Conservation (phyloP, 441 rosid genomes). For the Codiaeum variegatum region DNA sequence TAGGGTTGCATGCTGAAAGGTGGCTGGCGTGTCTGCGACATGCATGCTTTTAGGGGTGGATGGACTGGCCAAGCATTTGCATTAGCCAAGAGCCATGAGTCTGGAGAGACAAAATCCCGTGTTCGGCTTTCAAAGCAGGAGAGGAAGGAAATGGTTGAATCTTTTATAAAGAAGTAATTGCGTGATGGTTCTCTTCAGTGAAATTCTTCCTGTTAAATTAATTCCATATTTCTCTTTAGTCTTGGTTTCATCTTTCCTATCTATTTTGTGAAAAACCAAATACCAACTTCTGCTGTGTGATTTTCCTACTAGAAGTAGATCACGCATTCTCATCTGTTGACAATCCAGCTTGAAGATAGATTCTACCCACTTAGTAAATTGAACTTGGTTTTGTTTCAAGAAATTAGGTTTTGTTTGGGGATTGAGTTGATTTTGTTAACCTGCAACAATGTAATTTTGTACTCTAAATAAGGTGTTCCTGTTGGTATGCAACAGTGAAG, state of each 20-base stretch:
- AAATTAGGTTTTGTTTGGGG: background rate
- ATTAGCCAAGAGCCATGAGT: conserved; percentile 62
- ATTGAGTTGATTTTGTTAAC: background rate
- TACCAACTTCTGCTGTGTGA: background rate
- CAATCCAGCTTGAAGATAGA: background rate
- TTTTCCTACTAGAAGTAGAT: conserved; percentile 4
- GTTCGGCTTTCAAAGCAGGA: conserved; percentile 86
- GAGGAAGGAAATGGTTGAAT: conserved; percentile 74
- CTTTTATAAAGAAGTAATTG: conserved; percentile 75
- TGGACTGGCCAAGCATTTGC: conserved; percentile 77
- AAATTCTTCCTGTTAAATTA: conserved; percentile 3
- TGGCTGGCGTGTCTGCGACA: conserved; percentile 27
- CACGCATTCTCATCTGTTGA: background rate
- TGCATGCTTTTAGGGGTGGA: conserved; percentile 69
- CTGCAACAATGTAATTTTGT: background rate
- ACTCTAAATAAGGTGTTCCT: background rate
- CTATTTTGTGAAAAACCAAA: background rate
- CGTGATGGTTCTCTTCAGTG: conserved; percentile 11
- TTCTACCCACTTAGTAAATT: background rate
- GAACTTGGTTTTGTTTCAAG: background rate
- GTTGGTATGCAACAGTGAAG: background rate
- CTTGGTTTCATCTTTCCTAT: background rate
- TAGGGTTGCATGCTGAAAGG: conserved; percentile 30
- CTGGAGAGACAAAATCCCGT: conserved; percentile 69
- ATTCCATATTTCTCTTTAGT: conserved; percentile 2